Percentiles rank a stretch among this genome's conserved stretches.
These are phyloP conservation scores for Zygoascus ofunaensis DNA, from an alignment of 805 yeast species.

Conservation along the genomic window DNA sequence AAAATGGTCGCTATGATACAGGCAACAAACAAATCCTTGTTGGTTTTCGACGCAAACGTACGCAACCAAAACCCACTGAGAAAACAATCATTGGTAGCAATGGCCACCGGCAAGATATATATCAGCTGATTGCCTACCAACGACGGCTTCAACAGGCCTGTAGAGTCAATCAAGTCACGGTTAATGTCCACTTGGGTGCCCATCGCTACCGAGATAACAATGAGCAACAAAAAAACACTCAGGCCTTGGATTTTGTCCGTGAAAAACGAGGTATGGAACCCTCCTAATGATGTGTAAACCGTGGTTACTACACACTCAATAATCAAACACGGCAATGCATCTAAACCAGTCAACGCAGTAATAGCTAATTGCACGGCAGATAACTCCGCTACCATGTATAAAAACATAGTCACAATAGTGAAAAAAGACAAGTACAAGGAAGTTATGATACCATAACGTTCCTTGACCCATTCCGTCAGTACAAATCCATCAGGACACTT, in stretches of 20 bases:
- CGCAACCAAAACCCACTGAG: slow-evolving; percentile 91
- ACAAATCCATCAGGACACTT: slow-evolving; percentile 87
- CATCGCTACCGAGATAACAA: slow-evolving; percentile 70
- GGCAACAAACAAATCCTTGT: slow-evolving; percentile 68
- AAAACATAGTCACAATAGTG: slow-evolving; percentile 66
- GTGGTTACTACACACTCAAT: slow-evolving; percentile 83
- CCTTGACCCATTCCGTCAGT: slow-evolving; percentile 88
- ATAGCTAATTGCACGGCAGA: slow-evolving; percentile 73
- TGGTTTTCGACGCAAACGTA: slow-evolving; percentile 78
- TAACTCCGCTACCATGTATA: slow-evolving; percentile 81
- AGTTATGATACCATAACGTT: slow-evolving; percentile 63
- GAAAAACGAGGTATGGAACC: slow-evolving; percentile 77
- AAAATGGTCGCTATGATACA: slow-evolving; percentile 66
- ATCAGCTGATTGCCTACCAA: slow-evolving; percentile 83
- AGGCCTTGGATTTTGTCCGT: slow-evolving; percentile 84
- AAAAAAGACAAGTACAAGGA: slow-evolving; percentile 70
- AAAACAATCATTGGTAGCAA: slow-evolving; percentile 82
- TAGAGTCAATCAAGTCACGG: slow-evolving; percentile 49
- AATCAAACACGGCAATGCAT: slow-evolving; percentile 72
- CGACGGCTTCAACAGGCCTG: slow-evolving; percentile 55
- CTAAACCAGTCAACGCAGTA: slow-evolving; percentile 64
- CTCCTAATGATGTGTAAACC: slow-evolving; percentile 80
- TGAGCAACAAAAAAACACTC: slow-evolving; percentile 53
- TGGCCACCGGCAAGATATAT: slow-evolving; percentile 77
- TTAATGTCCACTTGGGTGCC: slow-evolving; percentile 59